Evolutionary conservation across 805 yeast species (phyloP), one percentile per base, ranked within the genome.

Genomic region (Ogataea zsoltii): DNA sequence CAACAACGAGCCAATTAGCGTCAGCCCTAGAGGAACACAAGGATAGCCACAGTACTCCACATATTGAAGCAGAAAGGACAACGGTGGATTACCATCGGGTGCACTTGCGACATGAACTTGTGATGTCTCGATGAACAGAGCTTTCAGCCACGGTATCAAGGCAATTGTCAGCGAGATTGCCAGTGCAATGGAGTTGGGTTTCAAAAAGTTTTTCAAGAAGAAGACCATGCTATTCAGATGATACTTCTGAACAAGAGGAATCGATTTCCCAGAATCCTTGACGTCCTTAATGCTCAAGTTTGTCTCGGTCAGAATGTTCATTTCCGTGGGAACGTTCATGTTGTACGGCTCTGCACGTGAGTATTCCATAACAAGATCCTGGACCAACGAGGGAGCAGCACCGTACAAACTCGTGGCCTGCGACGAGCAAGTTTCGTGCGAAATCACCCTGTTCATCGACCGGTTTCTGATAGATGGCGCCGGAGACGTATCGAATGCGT

Each of bases 101-200:
- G 72, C 71, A 42, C 57, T 56, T 6, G 70, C 61, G 34, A 68
- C 42, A 17, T 44, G 38, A 1, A 61, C 66, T 2, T 58, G 47
- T 15, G 61, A 59, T 12, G 60, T 58, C 4, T 62, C 50, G 5
- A 72, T 72, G 53, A 75, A 75, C 7, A 75, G 57, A 3, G 78
- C 77, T 46, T 74, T 75, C 7, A 69, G 55, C 62, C 83, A 82
- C 4, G 84, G 84, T 10, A 81, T 63, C 71, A 79, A 69, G 13
- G 83, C 77, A 25, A 77, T 61, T 7, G 69, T 67, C 26, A 79
- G 57, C 1, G 82, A 65, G 3, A 71, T 36, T 5, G 77, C 66
- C 42, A 79, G 66, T 2, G 79, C 65, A 10, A 75, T 42, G 1
- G 83, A 76, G 50, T 65, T 71, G 7, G 84, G 83, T 3, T 77